Percentiles rank a stretch among this genome's conserved stretches.
phyloP scores from a whole-genome alignment of 192 early-diverging fungal genomes.

The Spinellus fusiger region DNA sequence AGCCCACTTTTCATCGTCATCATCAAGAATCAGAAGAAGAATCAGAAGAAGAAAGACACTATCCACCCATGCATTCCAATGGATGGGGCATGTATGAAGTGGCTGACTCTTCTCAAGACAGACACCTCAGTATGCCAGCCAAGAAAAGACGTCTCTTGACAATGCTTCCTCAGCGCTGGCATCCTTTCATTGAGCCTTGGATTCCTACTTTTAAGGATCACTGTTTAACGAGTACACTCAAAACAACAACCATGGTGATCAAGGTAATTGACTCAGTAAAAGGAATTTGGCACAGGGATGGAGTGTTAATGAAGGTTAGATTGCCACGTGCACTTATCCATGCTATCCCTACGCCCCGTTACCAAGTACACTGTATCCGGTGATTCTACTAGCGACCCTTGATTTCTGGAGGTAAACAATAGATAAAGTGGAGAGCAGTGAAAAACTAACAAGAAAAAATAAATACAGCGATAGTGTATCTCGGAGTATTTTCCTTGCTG shows the following conservation, averaged over 20 bases:
- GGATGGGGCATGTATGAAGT: background rate
- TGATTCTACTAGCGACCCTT: constrained; percentile 30
- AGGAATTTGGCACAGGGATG: no score
- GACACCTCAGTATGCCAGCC: background rate
- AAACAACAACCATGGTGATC: constrained; percentile 3
- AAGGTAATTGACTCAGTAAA: constrained; percentile 3
- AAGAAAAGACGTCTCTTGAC: background rate
- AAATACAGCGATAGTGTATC: background rate
- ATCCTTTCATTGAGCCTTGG: background rate
- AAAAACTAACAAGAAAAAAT: background rate
- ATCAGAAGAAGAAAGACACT: background rate
- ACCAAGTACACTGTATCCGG: constrained; percentile 24
- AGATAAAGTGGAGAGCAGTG: background rate
- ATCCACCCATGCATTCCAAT: background rate
- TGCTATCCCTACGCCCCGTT: constrained; percentile 32
- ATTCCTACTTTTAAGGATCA: background rate
- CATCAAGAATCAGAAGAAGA: no score
- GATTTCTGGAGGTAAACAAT: constrained; percentile 32
- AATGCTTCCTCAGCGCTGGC: background rate
- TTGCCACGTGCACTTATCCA: constrained; percentile 28
- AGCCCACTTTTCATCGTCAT: no score
- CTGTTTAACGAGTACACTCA: background rate
- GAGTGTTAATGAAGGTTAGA: constrained; percentile 17
- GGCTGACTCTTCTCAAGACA: background rate
- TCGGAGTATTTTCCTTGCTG: constrained; percentile 12